Conservation (phyloP, 441 rosid genomes). For the Bruguiera hainesii region DNA sequence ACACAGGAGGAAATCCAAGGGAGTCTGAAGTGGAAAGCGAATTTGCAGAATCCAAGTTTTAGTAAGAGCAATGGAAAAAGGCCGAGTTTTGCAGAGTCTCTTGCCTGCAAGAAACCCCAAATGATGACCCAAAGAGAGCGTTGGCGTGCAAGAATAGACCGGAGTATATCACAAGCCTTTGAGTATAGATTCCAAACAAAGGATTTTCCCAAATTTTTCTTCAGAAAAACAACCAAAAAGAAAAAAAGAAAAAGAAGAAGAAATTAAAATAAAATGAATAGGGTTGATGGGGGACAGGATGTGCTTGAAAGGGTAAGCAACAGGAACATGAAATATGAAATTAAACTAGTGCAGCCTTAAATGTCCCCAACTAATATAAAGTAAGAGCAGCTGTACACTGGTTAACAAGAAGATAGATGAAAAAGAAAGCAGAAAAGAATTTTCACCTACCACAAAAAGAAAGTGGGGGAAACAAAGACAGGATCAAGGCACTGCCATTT, state of each 20-base stretch:
- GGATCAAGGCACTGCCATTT: too few relatives aligned
- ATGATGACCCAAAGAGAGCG: neutral
- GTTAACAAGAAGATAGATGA: too few relatives aligned
- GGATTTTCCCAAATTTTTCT: neutral
- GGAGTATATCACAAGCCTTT: slow-evolving; percentile 5
- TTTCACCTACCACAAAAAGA: too few relatives aligned
- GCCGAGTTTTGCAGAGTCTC: neutral
- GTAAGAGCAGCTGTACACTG: too few relatives aligned
- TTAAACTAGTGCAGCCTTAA: neutral
- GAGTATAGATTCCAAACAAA: slow-evolving; percentile 23
- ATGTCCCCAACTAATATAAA: too few relatives aligned
- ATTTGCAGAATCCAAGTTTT: neutral
- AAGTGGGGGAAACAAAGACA: too few relatives aligned
- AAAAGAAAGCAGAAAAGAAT: too few relatives aligned
- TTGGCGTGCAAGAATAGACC: slow-evolving; percentile 30
- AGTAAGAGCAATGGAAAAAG: neutral
- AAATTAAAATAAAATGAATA: neutral
- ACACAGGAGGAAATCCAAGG: slow-evolving; percentile 1
- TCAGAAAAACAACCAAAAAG: too few relatives aligned
- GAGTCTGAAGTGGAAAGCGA: neutral
- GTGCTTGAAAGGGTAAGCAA: neutral
- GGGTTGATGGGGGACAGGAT: neutral
- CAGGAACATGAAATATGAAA: neutral
- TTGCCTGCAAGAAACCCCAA: slow-evolving; percentile 13
- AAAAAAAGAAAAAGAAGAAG: too few relatives aligned